Conservation (phyloP, 805 yeast genomes). For the Brettanomyces anomalus region DNA sequence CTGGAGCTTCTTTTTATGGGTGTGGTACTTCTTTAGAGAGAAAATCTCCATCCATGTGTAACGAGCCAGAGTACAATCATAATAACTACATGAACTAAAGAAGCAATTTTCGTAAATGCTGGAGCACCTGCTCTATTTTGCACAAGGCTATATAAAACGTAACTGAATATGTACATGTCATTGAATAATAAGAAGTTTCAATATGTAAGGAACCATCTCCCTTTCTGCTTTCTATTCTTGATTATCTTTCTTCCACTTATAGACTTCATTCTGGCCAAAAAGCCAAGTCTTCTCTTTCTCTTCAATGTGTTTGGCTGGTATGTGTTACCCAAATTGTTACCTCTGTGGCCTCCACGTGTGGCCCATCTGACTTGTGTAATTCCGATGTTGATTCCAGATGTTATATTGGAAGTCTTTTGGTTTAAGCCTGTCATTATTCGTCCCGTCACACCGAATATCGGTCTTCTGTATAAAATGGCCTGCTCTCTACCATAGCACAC, state of each 20-base stretch:
- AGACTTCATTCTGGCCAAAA: slow-evolving; percentile 71
- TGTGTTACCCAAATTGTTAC: slow-evolving; percentile 87
- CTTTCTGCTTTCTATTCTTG: slow-evolving; percentile 73
- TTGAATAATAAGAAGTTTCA: slow-evolving; percentile 20
- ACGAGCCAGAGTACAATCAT: too few relatives aligned
- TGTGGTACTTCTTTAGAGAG: too few relatives aligned
- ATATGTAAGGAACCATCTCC: slow-evolving; percentile 88
- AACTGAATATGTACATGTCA: not conserved
- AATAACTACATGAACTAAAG: too few relatives aligned
- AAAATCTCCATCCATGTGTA: too few relatives aligned
- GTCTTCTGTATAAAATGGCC: too few relatives aligned
- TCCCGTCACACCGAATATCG: too few relatives aligned
- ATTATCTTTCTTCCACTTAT: slow-evolving; percentile 72
- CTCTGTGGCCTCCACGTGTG: slow-evolving; percentile 33
- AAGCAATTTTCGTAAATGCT: not conserved
- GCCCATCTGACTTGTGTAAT: slow-evolving; percentile 3
- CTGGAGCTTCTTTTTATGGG: too few relatives aligned
- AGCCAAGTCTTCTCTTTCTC: slow-evolving; percentile 86
- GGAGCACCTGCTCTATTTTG: not conserved
- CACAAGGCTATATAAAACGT: not conserved
- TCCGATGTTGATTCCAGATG: not conserved
- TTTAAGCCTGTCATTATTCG: too few relatives aligned
- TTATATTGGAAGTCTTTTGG: too few relatives aligned
- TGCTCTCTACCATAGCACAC: too few relatives aligned
- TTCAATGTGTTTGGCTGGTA: slow-evolving; percentile 89